Conservation (phyloP, 2,329 filamentous ascomycete species). For the Graphilbum fragrans region DNA sequence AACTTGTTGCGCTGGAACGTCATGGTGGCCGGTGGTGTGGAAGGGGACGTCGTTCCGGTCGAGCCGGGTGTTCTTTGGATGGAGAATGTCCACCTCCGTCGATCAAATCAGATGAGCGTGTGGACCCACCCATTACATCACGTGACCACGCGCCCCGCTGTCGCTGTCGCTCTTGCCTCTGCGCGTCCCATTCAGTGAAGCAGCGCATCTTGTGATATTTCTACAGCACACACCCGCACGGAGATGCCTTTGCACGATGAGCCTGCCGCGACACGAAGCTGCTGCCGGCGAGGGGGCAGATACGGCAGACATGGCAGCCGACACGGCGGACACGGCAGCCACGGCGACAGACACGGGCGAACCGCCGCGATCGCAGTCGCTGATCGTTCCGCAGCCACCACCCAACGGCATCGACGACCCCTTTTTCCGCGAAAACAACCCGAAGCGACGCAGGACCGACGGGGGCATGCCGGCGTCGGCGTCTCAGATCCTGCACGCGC, state of each 20-base stretch:
- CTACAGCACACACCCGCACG: background rate
- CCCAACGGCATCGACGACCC: conserved; percentile 3
- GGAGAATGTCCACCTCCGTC: background rate
- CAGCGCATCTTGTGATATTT: too few species aligned
- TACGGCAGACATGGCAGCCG: background rate
- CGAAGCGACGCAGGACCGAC: conserved; percentile 8
- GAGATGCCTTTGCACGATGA: conserved; percentile 2
- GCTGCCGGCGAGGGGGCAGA: background rate
- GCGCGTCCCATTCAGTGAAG: too few species aligned
- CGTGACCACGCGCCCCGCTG: too few species aligned
- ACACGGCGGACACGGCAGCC: background rate
- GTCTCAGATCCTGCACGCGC: background rate
- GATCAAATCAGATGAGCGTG: too few species aligned
- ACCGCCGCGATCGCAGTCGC: background rate
- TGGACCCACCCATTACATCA: too few species aligned
- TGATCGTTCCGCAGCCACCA: background rate
- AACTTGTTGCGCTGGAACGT: conserved; percentile 61
- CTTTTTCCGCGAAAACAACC: conserved; percentile 3
- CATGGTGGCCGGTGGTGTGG: conserved; percentile 28
- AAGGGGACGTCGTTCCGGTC: too few species aligned
- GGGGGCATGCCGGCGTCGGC: background rate
- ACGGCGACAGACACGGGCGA: background rate
- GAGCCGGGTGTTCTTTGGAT: background rate
- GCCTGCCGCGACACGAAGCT: conserved; percentile 4
- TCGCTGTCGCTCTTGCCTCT: too few species aligned